These are phyloP conservation scores for Fusarium sp. DNA, from an alignment of 2,329 filamentous ascomycete species.

Conservation along the genomic window DNA sequence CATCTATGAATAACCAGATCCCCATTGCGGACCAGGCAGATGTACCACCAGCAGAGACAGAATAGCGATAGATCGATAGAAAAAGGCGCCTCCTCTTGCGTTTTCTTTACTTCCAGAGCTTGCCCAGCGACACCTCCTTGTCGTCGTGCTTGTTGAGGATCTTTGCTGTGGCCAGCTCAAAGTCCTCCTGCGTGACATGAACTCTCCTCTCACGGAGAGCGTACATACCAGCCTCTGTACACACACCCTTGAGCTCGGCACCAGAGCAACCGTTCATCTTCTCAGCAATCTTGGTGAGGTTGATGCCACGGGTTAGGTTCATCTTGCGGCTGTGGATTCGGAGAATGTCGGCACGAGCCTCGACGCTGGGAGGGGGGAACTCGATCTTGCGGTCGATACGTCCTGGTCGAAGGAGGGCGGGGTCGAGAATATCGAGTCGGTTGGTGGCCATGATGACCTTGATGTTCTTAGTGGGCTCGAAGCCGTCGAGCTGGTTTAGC, in stretches of 20 bases:
- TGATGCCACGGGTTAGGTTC: constrained; percentile 98
- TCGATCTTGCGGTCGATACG: constrained; percentile 99
- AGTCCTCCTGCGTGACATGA: constrained; percentile 98
- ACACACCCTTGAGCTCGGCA: constrained; percentile 98
- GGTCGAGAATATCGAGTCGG: constrained; percentile 95
- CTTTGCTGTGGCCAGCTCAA: constrained; percentile 98
- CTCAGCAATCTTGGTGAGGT: constrained; percentile 97
- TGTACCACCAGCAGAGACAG: constrained; percentile 41
- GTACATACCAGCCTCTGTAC: constrained; percentile 98
- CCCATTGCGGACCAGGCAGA: constrained; percentile 33
- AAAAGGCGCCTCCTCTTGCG: constrained; percentile 25
- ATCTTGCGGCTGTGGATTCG: constrained; percentile 98
- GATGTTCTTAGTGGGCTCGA: constrained; percentile 99
- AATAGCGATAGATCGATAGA: constrained; percentile 38
- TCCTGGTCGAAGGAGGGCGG: constrained; percentile 92
- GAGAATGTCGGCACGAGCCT: constrained; percentile 96
- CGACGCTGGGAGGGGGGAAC: constrained; percentile 95
- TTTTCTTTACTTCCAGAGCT: constrained; percentile 71
- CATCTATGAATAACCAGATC: constrained; percentile 44
- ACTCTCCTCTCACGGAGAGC: constrained; percentile 94
- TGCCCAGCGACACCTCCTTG: constrained; percentile 92
- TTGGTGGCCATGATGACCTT: constrained; percentile 99
- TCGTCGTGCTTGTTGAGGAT: constrained; percentile 99
- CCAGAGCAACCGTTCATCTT: constrained; percentile 99
- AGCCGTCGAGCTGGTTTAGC: constrained; percentile 97